Evolutionary conservation across 495 filamentous ascomycete genomes (phyloP).

Genomic region (Penicillium soppii): DNA sequence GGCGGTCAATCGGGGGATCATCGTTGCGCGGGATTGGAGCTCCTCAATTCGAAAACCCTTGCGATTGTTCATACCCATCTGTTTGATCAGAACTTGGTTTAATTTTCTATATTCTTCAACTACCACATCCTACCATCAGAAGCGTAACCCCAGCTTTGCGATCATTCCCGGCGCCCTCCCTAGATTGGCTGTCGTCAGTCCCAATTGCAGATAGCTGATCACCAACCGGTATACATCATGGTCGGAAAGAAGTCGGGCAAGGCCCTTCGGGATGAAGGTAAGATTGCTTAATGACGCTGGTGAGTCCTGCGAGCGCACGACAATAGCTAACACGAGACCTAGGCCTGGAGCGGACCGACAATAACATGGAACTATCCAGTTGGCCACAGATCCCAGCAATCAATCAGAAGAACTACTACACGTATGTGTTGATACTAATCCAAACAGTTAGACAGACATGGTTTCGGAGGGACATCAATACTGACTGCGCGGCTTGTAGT

Average conservation of each 20-base stretch:
- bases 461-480: not conserved
- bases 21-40: conserved; percentile 16
- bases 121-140: not conserved
- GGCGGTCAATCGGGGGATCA: conserved; percentile 30
- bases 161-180: conserved; percentile 15
- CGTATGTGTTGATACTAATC: conserved; percentile 56
- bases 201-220: conserved; percentile 7
- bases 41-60: conserved; percentile 10
- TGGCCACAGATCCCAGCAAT: conserved; percentile 92
- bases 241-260: conserved; percentile 66
- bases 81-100: not conserved
- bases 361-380: conserved; percentile 90
- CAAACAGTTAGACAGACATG: not conserved
- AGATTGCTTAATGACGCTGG: not conserved
- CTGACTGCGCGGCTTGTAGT: conserved; percentile 43
- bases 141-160: not conserved
- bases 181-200: conserved; percentile 16
- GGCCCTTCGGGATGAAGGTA: conserved; percentile 64
- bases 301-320: not conserved
- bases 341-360: conserved; percentile 95
- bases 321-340: not conserved
- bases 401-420: conserved; percentile 99
- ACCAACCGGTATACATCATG: conserved; percentile 38
- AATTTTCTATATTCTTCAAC: not conserved
- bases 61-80: conserved; percentile 2